These are phyloP conservation scores for Aspergillus jensenii DNA, from an alignment of 2,329 filamentous ascomycete species.

Conservation along the genomic window DNA sequence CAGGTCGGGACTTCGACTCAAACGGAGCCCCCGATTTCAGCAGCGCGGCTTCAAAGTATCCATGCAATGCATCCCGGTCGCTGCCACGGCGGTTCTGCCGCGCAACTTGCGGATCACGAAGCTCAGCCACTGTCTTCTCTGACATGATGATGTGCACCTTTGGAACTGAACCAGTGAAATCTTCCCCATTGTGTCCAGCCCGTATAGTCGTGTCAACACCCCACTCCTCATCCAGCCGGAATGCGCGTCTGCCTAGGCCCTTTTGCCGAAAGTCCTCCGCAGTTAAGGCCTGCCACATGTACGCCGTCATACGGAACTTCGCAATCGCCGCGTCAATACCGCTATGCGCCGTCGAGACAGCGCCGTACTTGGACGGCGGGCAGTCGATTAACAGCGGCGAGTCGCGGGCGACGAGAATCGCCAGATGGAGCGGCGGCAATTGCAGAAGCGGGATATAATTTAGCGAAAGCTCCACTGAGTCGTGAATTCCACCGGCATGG, in stretches of 20 bases:
- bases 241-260: not conserved
- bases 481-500: not conserved
- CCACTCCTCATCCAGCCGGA: slow-evolving; percentile 2
- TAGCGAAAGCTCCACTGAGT: not conserved
- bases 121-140: not conserved
- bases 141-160: not conserved
- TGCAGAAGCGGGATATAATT: not conserved
- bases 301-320: not conserved
- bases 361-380: not conserved
- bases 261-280: not conserved
- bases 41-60: not conserved
- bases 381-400: not conserved
- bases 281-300: not conserved
- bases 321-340: not conserved
- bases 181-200: not conserved
- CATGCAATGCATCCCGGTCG: not conserved
- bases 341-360: not conserved
- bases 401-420: not conserved
- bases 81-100: not conserved
- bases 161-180: not conserved
- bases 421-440: not conserved
- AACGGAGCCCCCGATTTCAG: not conserved
- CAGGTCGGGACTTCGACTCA: not conserved
- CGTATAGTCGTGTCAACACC: not conserved
- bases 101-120: not conserved